Conservation (phyloP, 1,139 yeast species). For the Diutina rugosa region DNA sequence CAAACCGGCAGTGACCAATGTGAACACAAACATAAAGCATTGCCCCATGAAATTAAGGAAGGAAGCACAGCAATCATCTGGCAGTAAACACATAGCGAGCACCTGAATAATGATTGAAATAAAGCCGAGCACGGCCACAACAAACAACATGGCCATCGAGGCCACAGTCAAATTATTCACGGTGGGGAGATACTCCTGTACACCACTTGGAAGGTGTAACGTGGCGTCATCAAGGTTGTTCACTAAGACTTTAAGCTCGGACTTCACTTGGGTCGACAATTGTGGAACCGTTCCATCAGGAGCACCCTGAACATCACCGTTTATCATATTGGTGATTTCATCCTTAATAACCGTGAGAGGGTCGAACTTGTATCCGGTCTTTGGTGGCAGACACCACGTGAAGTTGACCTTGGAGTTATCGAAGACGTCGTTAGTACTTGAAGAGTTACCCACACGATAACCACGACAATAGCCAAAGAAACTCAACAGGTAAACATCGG, state of each 20-base stretch:
- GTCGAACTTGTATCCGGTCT: conserved; percentile 37
- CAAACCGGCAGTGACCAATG: conserved; percentile 21
- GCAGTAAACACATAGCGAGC: conserved; percentile 23
- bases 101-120: conserved; percentile 23
- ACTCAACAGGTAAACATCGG: conserved; percentile 51
- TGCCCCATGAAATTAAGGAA: conserved; percentile 27
- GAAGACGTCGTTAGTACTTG: conserved; percentile 10
- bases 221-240: conserved; percentile 17
- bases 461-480: conserved; percentile 73
- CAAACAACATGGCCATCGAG: conserved; percentile 26
- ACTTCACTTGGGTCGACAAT: conserved; percentile 10
- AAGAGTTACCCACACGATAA: conserved; percentile 7
- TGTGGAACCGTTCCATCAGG: conserved; percentile 4
- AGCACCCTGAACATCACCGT: conserved; percentile 14
- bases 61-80: conserved; percentile 25
- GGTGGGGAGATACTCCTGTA: conserved; percentile 18
- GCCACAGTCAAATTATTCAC: conserved; percentile 24
- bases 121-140: conserved; percentile 31
- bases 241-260: conserved; percentile 14
- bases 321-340: conserved; percentile 22
- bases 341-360: conserved; percentile 34
- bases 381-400: conserved; percentile 44
- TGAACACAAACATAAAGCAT: conserved; percentile 16
- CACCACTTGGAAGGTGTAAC: conserved; percentile 25
- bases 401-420: conserved; percentile 26